Evolutionary conservation across 768 basidiomycete species (phyloP), one percentile per base, ranked within the genome.

Genomic region (Russula abietina): DNA sequence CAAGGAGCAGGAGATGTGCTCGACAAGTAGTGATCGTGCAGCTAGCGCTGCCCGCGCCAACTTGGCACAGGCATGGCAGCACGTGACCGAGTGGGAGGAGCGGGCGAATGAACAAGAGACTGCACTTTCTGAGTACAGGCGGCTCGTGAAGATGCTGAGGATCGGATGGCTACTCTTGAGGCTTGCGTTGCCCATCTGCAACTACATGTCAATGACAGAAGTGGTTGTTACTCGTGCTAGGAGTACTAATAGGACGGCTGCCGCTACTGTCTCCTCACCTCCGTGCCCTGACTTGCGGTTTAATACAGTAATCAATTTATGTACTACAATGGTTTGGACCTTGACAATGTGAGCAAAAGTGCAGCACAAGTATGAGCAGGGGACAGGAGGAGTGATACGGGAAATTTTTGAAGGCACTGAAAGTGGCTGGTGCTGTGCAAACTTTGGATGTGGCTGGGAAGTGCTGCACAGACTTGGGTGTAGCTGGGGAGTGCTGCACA

Each of bases 51-150:
- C 83, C 3, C 82, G 83, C 49, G 85, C 89, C 70, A 87, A 73
- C 70, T 78, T 92, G 32, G 73, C 80, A 24, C 85, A 88, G 65
- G 85, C 87, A 26, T 87, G 91, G 64, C 88, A 91, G 71, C 88
- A 88, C 28, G 81, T 88, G 3, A 75, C 81, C 3, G 91, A 93
- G 68, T 92, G 88, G 89, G 91, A 93, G 73, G 81, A 81, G 65
- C 85, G 85, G 26, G 83, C 88, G 22, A 85, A 85, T 69, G 87
- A 89, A 65, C 80, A 80, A 46, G 88, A 91, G 72, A 75, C 77
- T 24, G 81, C 86, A 59, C 73, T 91, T 22, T 86, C 88, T 70
- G 69, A 79, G 79, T 78, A 30, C 80, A 78, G 64, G 83, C 82
- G 36, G 81, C 81, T 69, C 71, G 90, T 17, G 88, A 92, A 39